Base-by-base conservation (phyloP, 208 protist genomes). In the Trypanosoma theileri region DNA sequence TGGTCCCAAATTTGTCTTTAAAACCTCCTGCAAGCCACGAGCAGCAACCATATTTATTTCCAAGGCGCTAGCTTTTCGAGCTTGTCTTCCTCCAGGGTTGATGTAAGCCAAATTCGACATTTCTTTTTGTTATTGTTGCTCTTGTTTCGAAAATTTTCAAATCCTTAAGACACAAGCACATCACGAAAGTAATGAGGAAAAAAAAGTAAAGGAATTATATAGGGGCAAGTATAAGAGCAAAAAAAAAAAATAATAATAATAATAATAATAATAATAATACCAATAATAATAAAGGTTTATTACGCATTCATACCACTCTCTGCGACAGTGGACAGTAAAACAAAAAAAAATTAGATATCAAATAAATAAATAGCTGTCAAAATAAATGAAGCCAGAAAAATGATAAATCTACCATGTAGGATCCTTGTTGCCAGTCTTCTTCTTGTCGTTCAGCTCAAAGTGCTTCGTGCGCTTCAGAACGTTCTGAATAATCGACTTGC, bases 1-100 rank as follows among this genome's bases (percentile, higher is more conserved):
- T 41, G 99, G 99, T 3, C 99, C 99, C 17, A 99, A 87, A 81
- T 99, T 99, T 6, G 96, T 98, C 74, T 98, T 99, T 11, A 99
- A 76, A 1, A 99, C 93, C 52, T 99, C 93, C 79, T 98, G 92
- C 4, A 99, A 82, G 7, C 98, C 98, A 46, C 97, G 89, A 8
- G 98, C 97, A n/a, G 98, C 99, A 54, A 88, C 92, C 75, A 99
- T 99, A 86, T 99, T 99, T 75, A 99, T 98, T 41, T 92, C 81
- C 11, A 99, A 77, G 31, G 98, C 98, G 68, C 72, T 83, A n/a
- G 81, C 88, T 69, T 93, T 93, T 16, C 75, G 75, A 19, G 85
- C 87, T 71, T 92, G 84, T 41, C 82, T 92, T 22, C 93, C 93
- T 24, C 91, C 89, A 35, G 93, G 90, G 71, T 97, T 97, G 52